Conservation (phyloP, 108 stramenopile genomes). For the Epithemia pelagica region DNA sequence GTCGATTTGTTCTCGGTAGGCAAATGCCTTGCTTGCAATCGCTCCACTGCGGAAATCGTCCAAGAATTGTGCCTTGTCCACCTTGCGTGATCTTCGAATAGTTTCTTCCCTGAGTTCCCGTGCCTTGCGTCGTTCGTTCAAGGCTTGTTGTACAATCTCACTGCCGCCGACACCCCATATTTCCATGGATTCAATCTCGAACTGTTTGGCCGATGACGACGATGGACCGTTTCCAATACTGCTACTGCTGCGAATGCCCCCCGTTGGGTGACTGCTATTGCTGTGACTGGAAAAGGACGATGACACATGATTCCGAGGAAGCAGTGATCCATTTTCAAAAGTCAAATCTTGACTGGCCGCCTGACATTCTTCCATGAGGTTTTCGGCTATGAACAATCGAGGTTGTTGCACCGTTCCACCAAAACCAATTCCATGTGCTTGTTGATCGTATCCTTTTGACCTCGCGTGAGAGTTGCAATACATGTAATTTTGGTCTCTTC, state of each 20-base stretch:
- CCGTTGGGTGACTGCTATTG: background rate
- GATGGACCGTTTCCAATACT: background rate
- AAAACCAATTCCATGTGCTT: slow-evolving; percentile 83
- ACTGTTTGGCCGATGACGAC: slow-evolving; percentile 10
- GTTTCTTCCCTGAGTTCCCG: slow-evolving; percentile 45
- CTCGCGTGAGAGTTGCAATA: slow-evolving; percentile 68
- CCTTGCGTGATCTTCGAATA: slow-evolving; percentile 60
- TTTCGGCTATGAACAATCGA: slow-evolving; percentile 65
- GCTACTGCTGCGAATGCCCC: background rate
- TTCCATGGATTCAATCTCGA: slow-evolving; percentile 65
- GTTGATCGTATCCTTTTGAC: slow-evolving; percentile 67
- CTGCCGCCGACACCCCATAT: slow-evolving; percentile 77
- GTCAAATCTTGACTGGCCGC: slow-evolving; percentile 57
- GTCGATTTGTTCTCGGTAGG: slow-evolving; percentile 55
- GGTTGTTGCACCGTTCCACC: slow-evolving; percentile 64
- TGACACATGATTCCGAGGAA: slow-evolving; percentile 11
- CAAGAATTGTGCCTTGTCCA: slow-evolving; percentile 73
- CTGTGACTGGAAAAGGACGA: background rate
- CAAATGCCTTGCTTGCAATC: slow-evolving; percentile 66
- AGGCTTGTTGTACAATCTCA: slow-evolving; percentile 51
- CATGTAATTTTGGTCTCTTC: slow-evolving; percentile 56
- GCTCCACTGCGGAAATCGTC: slow-evolving; percentile 75
- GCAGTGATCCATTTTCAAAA: slow-evolving; percentile 59
- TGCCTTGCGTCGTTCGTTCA: slow-evolving; percentile 39
- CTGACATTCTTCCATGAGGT: slow-evolving; percentile 49